phyloP scores from a whole-genome alignment of 495 filamentous ascomycete genomes.

The Aspergillus haitiensis region DNA sequence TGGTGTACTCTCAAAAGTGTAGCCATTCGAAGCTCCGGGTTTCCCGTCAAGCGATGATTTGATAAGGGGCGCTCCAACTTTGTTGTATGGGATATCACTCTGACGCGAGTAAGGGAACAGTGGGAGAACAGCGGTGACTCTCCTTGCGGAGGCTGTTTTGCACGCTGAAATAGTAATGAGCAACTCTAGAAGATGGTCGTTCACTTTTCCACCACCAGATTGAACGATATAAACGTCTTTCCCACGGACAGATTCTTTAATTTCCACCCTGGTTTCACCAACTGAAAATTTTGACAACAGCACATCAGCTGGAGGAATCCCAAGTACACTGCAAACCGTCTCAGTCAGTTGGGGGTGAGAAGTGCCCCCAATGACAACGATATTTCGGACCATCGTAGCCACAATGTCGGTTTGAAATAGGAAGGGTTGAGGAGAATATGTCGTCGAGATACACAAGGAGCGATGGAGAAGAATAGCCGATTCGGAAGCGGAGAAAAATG shows the following conservation, averaged over 20 bases:
- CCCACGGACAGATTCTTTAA: constrained; percentile 89
- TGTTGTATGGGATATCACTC: constrained; percentile 94
- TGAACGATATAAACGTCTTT: constrained; percentile 99
- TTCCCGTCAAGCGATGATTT: constrained; percentile 59
- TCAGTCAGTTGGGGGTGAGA: constrained; percentile 87
- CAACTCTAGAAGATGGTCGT: constrained; percentile 93
- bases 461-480: constrained; percentile 21
- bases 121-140: constrained; percentile 90
- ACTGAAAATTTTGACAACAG: constrained; percentile 88
- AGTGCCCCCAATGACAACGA: constrained; percentile 89
- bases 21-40: constrained; percentile 54
- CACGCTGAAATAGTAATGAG: constrained; percentile 96
- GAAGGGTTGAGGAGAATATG: constrained; percentile 11
- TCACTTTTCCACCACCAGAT: constrained; percentile 84
- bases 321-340: constrained; percentile 81
- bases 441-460: constrained; percentile 17
- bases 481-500: constrained; percentile 34
- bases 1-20: constrained; percentile 92
- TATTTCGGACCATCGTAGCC: constrained; percentile 82
- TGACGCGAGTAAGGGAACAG: constrained; percentile 96
- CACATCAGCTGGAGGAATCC: constrained; percentile 77
- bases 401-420: constrained; percentile 15
- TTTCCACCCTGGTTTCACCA: constrained; percentile 93
- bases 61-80: constrained; percentile 81
- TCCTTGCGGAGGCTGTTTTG: constrained; percentile 89